Base-by-base conservation (phyloP, 2,329 filamentous ascomycete genomes). In the Exophiala phaeomuriformis region DNA sequence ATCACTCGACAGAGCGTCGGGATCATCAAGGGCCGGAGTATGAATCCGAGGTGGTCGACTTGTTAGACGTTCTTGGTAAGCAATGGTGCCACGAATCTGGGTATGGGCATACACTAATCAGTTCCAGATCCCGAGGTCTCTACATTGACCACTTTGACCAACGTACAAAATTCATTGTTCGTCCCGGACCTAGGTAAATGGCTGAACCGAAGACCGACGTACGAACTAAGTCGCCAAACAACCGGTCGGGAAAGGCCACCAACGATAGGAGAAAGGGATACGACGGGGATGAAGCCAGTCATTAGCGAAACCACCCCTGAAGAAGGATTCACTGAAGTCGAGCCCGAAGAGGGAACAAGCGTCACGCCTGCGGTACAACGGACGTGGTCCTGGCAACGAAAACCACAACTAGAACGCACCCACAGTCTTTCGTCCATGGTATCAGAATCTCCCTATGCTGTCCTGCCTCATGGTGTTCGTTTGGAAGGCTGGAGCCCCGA, bases 81-180 rank as follows among this genome's bases (percentile, higher is more conserved):
- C 68, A 7, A 19, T 7, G 19, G 27, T 8, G 1, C 10, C 8
- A 4, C 6, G n/a, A n/a, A 35, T n/a, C 42, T 27, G 37, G 28
- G 10, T 7, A 41, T 4, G 37, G 61, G 56, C 35, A 62, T 49
- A 27, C 31, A 55, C 60, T 69, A 52, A 73, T 58, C 10, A 37
- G 5, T 53, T 30, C 4, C 59, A 90, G 88, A 94, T 63, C 88
- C 88, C 40, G 87, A 94, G 71, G 83, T 95, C 2, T 82, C 87
- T 35, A 88, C 88, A 0, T 73, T 95, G 2, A 88, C 87, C 0
- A 91, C 88, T 9, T 78, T 94, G 6, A 94, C 87, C 41, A 95
- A 95, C 64, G 84, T 95, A 19, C 88, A 94, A 64, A 95, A 95
- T 67, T 93, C 88, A 0, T 80, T 95, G 6, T 94, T 94, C 69